phyloP scores from a whole-genome alignment of 1,284 basidiomycete species.

The Coniferiporia weirii region DNA sequence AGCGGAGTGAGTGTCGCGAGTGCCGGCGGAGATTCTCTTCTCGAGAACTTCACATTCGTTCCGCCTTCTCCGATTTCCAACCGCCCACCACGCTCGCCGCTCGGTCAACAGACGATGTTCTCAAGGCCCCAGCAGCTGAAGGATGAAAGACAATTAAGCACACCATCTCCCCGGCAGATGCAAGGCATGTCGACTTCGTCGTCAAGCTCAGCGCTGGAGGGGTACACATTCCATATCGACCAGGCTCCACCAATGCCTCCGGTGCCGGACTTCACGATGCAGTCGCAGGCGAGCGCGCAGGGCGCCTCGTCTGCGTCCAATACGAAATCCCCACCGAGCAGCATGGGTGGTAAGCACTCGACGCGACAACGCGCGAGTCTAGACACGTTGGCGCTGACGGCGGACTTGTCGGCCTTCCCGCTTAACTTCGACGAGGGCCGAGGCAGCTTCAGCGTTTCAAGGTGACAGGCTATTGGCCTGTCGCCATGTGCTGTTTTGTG shows the following conservation, averaged over 20 bases:
- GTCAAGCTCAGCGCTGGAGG: conserved; percentile 58
- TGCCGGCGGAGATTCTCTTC: conserved; percentile 56
- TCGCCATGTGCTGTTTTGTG: neutral
- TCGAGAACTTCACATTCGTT: conserved; percentile 80
- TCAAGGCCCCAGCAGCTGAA: conserved; percentile 18
- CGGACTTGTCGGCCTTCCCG: conserved; percentile 73
- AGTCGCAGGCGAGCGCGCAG: conserved; percentile 7
- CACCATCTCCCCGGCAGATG: conserved; percentile 43
- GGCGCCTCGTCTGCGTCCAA: conserved; percentile 8
- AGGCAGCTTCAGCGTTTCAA: conserved; percentile 16
- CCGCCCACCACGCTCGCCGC: conserved; percentile 66
- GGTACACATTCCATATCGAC: conserved; percentile 79
- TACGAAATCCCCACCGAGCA: neutral
- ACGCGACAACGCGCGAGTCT: conserved; percentile 67
- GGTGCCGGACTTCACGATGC: conserved; percentile 12
- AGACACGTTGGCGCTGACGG: conserved; percentile 75
- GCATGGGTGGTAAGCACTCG: conserved; percentile 23
- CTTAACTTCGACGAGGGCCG: conserved; percentile 47
- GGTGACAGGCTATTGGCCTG: neutral
- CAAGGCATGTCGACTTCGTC: conserved; percentile 67
- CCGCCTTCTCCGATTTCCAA: conserved; percentile 79
- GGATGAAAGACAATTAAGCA: conserved; percentile 32
- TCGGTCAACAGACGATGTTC: conserved; percentile 50
- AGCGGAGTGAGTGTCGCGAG: conserved; percentile 26
- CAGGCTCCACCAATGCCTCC: conserved; percentile 15